These are phyloP conservation scores for Acer campestre DNA, from an alignment of 345 rosid genomes.

Conservation along the genomic window DNA sequence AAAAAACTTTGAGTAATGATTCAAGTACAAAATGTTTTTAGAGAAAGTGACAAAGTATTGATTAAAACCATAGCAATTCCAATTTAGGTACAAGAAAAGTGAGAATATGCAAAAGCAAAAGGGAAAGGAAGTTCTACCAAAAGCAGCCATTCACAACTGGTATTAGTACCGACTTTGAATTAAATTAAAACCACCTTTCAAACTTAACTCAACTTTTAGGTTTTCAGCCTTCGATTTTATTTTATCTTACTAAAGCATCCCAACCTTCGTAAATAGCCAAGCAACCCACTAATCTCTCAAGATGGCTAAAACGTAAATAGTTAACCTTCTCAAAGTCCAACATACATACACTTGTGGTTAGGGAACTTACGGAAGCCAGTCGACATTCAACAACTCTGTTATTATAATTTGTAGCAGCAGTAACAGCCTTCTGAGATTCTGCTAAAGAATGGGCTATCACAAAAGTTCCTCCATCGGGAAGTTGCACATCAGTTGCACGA, in stretches of 20 bases:
- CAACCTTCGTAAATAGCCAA: neutral
- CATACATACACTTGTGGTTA: neutral
- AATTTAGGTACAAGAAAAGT: neutral
- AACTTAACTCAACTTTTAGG: neutral
- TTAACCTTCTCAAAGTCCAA: neutral
- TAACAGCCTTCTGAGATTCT: slow-evolving; percentile 94
- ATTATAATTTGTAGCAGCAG: slow-evolving; percentile 94
- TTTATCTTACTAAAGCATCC: neutral
- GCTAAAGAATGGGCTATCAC: slow-evolving; percentile 94
- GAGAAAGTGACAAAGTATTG: neutral
- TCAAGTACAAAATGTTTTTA: neutral
- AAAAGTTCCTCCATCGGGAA: slow-evolving; percentile 94
- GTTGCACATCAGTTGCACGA: slow-evolving; percentile 92
- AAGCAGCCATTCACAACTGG: neutral
- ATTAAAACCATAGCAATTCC: neutral
- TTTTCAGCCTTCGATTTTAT: neutral
- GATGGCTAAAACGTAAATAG: neutral
- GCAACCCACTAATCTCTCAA: neutral
- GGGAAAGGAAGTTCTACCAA: neutral
- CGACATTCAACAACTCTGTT: slow-evolving; percentile 98
- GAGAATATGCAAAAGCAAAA: neutral
- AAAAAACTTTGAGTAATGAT: slow-evolving; percentile 15
- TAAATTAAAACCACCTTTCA: slow-evolving; percentile 1
- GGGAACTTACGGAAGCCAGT: slow-evolving; percentile 68
- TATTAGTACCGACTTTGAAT: neutral